Percentiles rank a stretch among this genome's conserved stretches.
Conservation (phyloP, 768 basidiomycete species). For the Hirschioporus abietinus region DNA sequence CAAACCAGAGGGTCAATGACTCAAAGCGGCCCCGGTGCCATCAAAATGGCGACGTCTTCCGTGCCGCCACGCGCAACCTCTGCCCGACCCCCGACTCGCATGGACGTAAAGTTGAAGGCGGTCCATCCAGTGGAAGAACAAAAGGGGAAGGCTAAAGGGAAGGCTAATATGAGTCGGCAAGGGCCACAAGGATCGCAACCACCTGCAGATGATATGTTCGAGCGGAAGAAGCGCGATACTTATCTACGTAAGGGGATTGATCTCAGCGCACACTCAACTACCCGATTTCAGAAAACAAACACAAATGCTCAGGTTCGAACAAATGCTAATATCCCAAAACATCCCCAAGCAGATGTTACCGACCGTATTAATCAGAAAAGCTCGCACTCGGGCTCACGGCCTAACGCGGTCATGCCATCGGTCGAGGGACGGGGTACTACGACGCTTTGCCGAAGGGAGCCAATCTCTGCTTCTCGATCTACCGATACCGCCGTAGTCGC, state of each 20-base stretch:
- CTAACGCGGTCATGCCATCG: background rate
- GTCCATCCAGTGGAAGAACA: background rate
- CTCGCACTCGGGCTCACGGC: background rate
- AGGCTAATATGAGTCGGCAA: background rate
- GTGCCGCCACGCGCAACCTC: background rate
- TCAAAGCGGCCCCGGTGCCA: background rate
- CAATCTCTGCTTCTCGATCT: background rate
- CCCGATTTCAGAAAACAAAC: conserved; percentile 6
- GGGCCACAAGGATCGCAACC: background rate
- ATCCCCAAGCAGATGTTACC: background rate
- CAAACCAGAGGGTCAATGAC: background rate
- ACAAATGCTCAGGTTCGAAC: background rate
- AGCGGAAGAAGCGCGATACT: conserved; percentile 8
- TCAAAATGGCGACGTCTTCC: background rate
- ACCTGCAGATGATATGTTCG: conserved; percentile 11
- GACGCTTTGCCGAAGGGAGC: background rate
- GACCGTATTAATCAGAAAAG: background rate
- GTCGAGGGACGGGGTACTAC: background rate
- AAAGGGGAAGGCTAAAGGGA: background rate
- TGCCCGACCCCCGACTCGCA: background rate
- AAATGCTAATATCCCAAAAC: background rate
- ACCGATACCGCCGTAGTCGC: background rate
- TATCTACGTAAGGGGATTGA: conserved; percentile 10
- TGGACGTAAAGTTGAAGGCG: background rate
- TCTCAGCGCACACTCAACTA: conserved; percentile 10